Evolutionary conservation across 805 yeast genomes (phyloP).

Genomic region (Saccharomyces kudriavzevii): DNA sequence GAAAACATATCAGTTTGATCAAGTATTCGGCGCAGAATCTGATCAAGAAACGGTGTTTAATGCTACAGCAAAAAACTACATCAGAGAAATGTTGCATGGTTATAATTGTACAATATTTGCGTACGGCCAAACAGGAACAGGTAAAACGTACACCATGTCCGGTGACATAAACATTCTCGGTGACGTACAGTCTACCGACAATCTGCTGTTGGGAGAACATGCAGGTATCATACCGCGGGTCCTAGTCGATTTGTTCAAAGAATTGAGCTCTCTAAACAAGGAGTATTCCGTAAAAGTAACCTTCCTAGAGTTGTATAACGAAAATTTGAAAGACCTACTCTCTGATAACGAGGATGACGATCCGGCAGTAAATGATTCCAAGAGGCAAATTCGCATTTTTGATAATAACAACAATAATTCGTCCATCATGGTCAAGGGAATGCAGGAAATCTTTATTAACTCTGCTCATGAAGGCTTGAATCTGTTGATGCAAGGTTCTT

Average conservation of each 20-base stretch:
- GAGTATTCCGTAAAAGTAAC: conserved; percentile 64
- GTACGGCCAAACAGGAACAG: conserved; percentile 86
- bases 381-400: conserved; percentile 43
- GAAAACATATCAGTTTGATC: conserved; percentile 63
- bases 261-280: conserved; percentile 31
- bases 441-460: conserved; percentile 46
- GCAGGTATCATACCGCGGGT: conserved; percentile 63
- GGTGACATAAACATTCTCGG: conserved; percentile 50
- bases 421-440: conserved; percentile 47
- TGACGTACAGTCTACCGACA: conserved; percentile 21
- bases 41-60: conserved; percentile 63
- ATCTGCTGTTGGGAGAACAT: conserved; percentile 31
- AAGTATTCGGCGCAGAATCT: conserved; percentile 73
- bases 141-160: conserved; percentile 68
- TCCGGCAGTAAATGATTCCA: conserved; percentile 27
- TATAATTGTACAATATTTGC: conserved; percentile 76
- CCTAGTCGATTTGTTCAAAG: conserved; percentile 45
- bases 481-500: conserved; percentile 48
- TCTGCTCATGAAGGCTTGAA: conserved; percentile 45
- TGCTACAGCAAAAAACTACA: conserved; percentile 48
- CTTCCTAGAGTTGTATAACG: conserved; percentile 76
- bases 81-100: conserved; percentile 60
- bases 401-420: conserved; percentile 34
- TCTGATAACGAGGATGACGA: conserved; percentile 15
- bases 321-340: conserved; percentile 64